Evolutionary conservation across 345 rosid genomes (phyloP).

Genomic region (Citrus maxima): DNA sequence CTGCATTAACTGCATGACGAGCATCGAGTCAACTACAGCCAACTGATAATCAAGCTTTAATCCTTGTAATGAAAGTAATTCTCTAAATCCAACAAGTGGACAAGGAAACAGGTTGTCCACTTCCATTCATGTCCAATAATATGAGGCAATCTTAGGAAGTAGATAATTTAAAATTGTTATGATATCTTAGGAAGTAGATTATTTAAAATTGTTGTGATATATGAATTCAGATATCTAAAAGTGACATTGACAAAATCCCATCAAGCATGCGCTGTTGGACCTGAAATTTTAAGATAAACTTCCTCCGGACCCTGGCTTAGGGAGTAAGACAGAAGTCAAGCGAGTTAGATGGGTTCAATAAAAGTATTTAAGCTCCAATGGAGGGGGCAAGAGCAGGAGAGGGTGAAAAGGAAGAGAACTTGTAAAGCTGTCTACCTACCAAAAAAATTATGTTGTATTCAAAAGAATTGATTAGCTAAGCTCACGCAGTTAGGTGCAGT

Average conservation of each 20-base stretch:
- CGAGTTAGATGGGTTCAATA: background rate
- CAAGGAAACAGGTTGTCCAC: background rate
- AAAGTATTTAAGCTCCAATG: background rate
- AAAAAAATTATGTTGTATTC: background rate
- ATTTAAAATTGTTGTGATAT: background rate
- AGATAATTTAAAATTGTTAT: background rate
- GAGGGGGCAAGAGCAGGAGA: background rate
- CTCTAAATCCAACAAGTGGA: background rate
- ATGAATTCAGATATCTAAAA: background rate
- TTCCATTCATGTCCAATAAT: background rate
- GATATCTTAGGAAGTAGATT: background rate
- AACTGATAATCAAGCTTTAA: background rate
- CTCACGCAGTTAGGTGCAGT: no score
- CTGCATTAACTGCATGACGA: background rate
- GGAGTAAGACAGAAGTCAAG: background rate
- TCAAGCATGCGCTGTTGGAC: background rate
- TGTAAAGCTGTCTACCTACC: background rate
- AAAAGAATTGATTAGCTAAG: background rate
- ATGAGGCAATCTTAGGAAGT: background rate
- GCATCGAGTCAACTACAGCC: background rate
- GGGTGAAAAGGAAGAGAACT: background rate
- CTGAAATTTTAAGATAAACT: background rate
- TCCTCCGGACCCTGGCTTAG: background rate
- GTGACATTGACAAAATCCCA: background rate
- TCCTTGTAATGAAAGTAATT: background rate